Base-by-base conservation (phyloP, 1,284 basidiomycete genomes). In the Somion occarium region DNA sequence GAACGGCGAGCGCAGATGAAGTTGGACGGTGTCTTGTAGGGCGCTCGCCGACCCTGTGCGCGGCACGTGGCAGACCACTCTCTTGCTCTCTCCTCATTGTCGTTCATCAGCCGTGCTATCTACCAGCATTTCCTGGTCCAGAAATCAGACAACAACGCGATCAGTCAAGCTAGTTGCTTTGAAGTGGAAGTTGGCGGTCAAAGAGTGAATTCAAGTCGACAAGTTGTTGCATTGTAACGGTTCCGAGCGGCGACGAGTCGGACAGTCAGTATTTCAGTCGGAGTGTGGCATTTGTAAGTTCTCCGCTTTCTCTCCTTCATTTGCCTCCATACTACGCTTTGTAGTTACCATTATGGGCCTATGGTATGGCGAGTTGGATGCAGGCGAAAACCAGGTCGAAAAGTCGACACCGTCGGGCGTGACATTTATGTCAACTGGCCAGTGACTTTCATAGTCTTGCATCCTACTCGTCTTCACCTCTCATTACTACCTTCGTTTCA, bases 201-300 rank as follows among this genome's bases (percentile, higher is more conserved):
- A 7, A 34, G 30, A 34, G 15, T 7, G 7, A 7, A 15, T 7
- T 34, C 30, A 34, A 34, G 30, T 7, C 30, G 30, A 15, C 30
- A 34, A 42, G 39, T 42, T 42, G 39, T 9, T 7, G 30, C 7
- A 7, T 7, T 7, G 15, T 7, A 34, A 7, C 7, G 15, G 39
- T 42, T 34, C 19, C 44, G 65, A 67, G 67, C 69, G 67, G 67
- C 68, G 69, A 69, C 68, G 64, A 59, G 61, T 65, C 67, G 67
- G 67, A 66, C 64, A 62, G 61, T 58, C 59, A 56, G 58, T 58
- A 65, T 64, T 66, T 67, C 59, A 66, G 65, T 65, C 66, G 69
- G 64, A 69, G 69, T 69, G 64, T 62, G 63, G 56, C 58, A 51
- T 56, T 53, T 53, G 50, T 48, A 55, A 55, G 51, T 53, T 54